Base-by-base conservation (phyloP, 176 grass and related monocot species). In the Juncus inflexus region DNA sequence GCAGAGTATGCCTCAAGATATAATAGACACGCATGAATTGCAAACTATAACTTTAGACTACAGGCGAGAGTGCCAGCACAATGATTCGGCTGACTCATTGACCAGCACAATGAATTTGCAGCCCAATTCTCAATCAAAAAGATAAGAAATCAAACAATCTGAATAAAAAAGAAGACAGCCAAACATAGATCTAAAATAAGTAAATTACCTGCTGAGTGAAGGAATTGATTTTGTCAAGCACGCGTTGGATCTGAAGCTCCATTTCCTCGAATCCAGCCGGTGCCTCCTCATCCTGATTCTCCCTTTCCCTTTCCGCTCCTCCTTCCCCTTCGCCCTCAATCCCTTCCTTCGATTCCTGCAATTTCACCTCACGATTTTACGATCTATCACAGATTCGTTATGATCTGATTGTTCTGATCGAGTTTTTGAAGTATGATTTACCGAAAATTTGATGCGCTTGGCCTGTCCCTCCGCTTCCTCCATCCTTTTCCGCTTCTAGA, bases 1-100 rank as follows among this genome's bases (percentile, higher is more conserved):
- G 49, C 82, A 99, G 94, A 90, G 94, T 73, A 86, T 99, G 76
- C 94, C 94, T 51, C 87, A 99, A 90, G 85, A 90, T 76, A 99
- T 92, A 60, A 99, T 92, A 51, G 85, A 92, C 77, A 90, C 94
- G 3, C 88, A 99, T 41, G 94, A 99, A 63, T 83, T 99, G 65
- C 84, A 99, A 72, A 86, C 95, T 13, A 99, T 99, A 63, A 99
- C 95, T 42, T 83, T 99, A n/a, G 95, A 99, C 61, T 99, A 99
- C 58, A 78, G 85, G 71, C 81, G 95, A 63, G 95, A 94, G 79
- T 94, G 95, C 73, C 95, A 99, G 57, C 95, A 90, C 55, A 73
- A 99, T 61, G 80, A 92, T 72, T 72, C 83, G 60, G 95, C 92
- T 1, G 83, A 99, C 63, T 99, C 89, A 2, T 88, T 99, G 16